Percentiles rank a stretch among this genome's conserved stretches.
These are phyloP conservation scores for Penicillium bialowiezense DNA, from an alignment of 495 filamentous ascomycete genomes.

Conservation along the genomic window DNA sequence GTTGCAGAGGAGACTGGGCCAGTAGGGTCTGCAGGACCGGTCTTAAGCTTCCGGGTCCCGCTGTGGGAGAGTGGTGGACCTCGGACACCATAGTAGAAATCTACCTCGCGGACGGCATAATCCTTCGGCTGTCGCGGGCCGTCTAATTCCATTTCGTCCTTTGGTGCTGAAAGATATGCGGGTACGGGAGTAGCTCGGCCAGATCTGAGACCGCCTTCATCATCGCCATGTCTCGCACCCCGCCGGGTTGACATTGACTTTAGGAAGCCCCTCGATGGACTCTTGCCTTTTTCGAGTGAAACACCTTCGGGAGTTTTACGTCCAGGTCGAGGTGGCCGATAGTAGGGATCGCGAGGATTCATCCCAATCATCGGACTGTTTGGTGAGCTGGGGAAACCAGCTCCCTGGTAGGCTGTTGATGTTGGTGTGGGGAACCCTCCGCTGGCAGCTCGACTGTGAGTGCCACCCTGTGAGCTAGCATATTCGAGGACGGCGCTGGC, in stretches of 20 bases:
- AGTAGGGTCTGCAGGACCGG: constrained; percentile 92
- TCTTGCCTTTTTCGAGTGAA: constrained; percentile 36
- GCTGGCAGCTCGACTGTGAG: constrained; percentile 44
- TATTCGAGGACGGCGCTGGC: constrained; percentile 45
- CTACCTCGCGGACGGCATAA: constrained; percentile 88
- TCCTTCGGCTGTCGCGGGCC: constrained; percentile 60
- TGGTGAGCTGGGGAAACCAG: constrained; percentile 40
- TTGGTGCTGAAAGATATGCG: constrained; percentile 46
- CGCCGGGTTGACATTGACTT: constrained; percentile 26
- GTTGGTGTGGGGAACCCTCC: constrained; percentile 63
- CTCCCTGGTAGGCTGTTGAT: constrained; percentile 68
- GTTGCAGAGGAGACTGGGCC: constrained; percentile 82
- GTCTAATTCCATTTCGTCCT: constrained; percentile 55
- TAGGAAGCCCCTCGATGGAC: constrained; percentile 38
- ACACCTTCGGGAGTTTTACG: constrained; percentile 54
- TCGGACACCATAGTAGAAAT: constrained; percentile 91
- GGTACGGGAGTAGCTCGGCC: constrained; percentile 51
- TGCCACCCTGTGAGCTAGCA: constrained; percentile 43
- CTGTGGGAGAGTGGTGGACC: constrained; percentile 83
- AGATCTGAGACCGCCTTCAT: constrained; percentile 45
- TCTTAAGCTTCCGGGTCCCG: constrained; percentile 80
- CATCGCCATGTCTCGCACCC: constrained; percentile 33
- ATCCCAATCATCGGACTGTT: constrained; percentile 43
- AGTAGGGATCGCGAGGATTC: constrained; percentile 67
- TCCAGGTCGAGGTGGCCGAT: constrained; percentile 74